A percentile compares a stretch with the other conserved stretches of the same genome.
Conservation (phyloP, 495 filamentous ascomycete species). For the Aspergillus sclerotiicarbonarius region DNA sequence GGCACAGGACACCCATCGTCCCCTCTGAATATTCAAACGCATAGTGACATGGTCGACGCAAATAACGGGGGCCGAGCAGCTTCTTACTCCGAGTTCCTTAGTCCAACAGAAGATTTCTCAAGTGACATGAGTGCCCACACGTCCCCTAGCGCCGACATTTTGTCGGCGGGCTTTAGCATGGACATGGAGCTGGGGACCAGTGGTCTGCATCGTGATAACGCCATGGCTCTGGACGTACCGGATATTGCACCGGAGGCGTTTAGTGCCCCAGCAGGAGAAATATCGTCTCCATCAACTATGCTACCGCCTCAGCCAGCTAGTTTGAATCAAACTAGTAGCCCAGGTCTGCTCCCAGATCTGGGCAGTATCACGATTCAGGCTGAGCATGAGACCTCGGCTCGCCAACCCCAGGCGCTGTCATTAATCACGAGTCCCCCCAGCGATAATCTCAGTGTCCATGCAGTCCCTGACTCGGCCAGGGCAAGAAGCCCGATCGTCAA, state of each 20-base stretch:
- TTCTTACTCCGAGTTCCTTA: slow-evolving; percentile 24
- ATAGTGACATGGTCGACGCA: slow-evolving; percentile 4
- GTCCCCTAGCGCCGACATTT: slow-evolving; percentile 19
- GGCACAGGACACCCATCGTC: slow-evolving; percentile 14
- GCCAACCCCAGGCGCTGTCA: slow-evolving; percentile 16
- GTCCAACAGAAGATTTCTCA: slow-evolving; percentile 19
- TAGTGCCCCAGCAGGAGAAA: slow-evolving; percentile 2
- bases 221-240: slow-evolving; percentile 1
- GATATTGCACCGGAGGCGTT: background rate
- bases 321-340: slow-evolving; percentile 19
- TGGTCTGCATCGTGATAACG: slow-evolving; percentile 15
- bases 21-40: slow-evolving; percentile 6
- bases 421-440: slow-evolving; percentile 23
- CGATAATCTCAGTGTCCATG: slow-evolving; percentile 19
- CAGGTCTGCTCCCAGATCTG: slow-evolving; percentile 18
- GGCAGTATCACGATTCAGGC: slow-evolving; percentile 6
- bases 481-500: slow-evolving; percentile 48
- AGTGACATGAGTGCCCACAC: slow-evolving; percentile 22
- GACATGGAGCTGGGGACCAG: slow-evolving; percentile 1
- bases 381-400: background rate
- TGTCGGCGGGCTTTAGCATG: slow-evolving; percentile 5
- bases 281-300: slow-evolving; percentile 17
- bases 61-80: slow-evolving; percentile 13
- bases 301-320: slow-evolving; percentile 22
- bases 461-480: slow-evolving; percentile 23